phyloP scores from a whole-genome alignment of 805 yeast species.

The Yamadazyma sp. region DNA sequence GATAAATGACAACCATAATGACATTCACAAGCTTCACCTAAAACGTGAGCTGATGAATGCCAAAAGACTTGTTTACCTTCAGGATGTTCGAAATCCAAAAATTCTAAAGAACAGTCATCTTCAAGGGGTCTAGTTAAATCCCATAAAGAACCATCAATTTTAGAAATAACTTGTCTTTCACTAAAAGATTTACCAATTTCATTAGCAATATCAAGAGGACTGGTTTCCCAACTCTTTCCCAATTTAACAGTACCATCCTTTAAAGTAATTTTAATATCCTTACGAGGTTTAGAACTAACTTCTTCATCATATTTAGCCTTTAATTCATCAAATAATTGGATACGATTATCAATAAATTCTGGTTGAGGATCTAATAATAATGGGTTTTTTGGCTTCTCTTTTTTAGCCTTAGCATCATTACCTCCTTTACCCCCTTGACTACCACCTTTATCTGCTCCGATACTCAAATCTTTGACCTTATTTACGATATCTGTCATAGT shows the following conservation, averaged over 20 bases:
- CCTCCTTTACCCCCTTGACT: slow-evolving; percentile 25
- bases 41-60: slow-evolving; percentile 98
- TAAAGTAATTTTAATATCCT: slow-evolving; percentile 71
- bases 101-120: slow-evolving; percentile 62
- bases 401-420: slow-evolving; percentile 17
- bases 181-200: slow-evolving; percentile 81
- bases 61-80: slow-evolving; percentile 96
- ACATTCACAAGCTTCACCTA: slow-evolving; percentile 98
- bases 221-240: slow-evolving; percentile 85
- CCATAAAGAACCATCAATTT: slow-evolving; percentile 90
- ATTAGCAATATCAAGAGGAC: slow-evolving; percentile 83
- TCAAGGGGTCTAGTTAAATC: slow-evolving; percentile 94
- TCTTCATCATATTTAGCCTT: slow-evolving; percentile 74
- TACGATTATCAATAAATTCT: slow-evolving; percentile 76
- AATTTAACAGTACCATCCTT: slow-evolving; percentile 80
- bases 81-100: slow-evolving; percentile 87
- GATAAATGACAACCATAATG: slow-evolving; percentile 89
- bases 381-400: slow-evolving; percentile 35
- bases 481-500: slow-evolving; percentile 33
- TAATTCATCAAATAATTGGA: slow-evolving; percentile 73
- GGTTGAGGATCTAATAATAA: slow-evolving; percentile 71
- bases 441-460: slow-evolving; percentile 1
- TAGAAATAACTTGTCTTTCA: slow-evolving; percentile 87
- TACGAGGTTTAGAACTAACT: slow-evolving; percentile 55
- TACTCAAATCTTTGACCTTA: slow-evolving; percentile 42